phyloP scores from a whole-genome alignment of 1,284 basidiomycete genomes.

The Vanrija sp. region DNA sequence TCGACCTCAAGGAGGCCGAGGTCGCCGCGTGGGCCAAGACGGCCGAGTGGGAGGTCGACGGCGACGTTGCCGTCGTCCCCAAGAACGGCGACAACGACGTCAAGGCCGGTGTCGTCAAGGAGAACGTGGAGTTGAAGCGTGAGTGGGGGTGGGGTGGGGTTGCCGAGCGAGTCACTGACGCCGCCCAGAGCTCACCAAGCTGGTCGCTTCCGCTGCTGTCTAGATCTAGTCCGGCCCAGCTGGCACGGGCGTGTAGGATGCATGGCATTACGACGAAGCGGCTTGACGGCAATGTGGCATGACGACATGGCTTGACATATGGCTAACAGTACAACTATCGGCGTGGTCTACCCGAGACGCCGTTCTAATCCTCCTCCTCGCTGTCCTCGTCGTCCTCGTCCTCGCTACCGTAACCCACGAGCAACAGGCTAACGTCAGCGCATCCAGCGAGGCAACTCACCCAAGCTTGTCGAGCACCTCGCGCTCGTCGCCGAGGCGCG shows the following conservation, averaged over 20 bases:
- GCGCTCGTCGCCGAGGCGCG: too few relatives aligned
- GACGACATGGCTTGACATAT: too few relatives aligned
- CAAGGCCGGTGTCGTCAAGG: slow-evolving; percentile 87
- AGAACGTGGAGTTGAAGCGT: slow-evolving; percentile 84
- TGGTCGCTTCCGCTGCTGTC: slow-evolving; percentile 58
- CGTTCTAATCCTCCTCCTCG: neutral
- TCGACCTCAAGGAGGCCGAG: slow-evolving; percentile 54
- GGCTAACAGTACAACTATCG: neutral
- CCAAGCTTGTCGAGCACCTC: too few relatives aligned
- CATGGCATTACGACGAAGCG: neutral
- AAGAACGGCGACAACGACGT: slow-evolving; percentile 92
- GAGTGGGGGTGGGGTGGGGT: slow-evolving; percentile 48
- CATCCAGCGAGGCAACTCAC: too few relatives aligned
- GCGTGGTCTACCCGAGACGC: neutral
- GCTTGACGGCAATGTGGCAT: neutral
- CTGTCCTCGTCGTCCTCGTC: neutral
- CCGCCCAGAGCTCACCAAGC: slow-evolving; percentile 69
- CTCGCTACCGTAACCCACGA: neutral
- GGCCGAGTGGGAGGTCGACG: slow-evolving; percentile 71
- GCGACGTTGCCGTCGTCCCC: slow-evolving; percentile 66
- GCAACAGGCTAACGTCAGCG: too few relatives aligned
- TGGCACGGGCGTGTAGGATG: slow-evolving; percentile 14
- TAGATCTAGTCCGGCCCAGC: slow-evolving; percentile 16
- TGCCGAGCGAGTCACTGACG: slow-evolving; percentile 4
- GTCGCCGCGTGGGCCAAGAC: slow-evolving; percentile 61